Evolutionary conservation across 2,329 filamentous ascomycete species (phyloP), one percentile per base, ranked within the genome.

Genomic region (Colletotrichum noveboracense): DNA sequence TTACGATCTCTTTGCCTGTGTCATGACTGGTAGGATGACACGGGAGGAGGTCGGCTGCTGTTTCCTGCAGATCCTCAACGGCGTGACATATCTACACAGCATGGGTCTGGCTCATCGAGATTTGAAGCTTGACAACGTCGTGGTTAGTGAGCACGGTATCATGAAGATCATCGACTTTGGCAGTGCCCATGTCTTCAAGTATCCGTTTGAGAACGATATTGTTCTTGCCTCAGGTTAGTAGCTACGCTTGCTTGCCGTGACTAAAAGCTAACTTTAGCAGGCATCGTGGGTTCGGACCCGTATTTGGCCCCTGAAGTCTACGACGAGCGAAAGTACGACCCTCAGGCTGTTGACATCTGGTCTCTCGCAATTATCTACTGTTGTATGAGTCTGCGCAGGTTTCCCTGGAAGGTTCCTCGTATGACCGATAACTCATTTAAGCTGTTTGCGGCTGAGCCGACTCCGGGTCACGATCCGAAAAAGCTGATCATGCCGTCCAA

Each of bases 161-260:
- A 98, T 99, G 96, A 99, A 99, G 86, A 94, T 99, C 78, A 99
- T 99, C 81, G 97, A 99, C 84, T 99, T 99, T 85, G 97, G 97
- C 30, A 98, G 96, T 86, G 96, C 97, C 1, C 96, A 97, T 79
- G 96, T 99, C 55, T 99, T 98, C 87, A 93, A 95, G 81, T 99
- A 99, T 88, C 97, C 97, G 0, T 98, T 99, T 81, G 97, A 99
- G 85, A 96, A 93, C 78, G 95, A 95, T 68, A 92, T 96, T 74
- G 95, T 97, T 16, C 88, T 93, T 60, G 94, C 96, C 48, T 93
- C 92, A 83, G 96, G 95, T 97, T 86, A 86, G 93, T 66, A 16
- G 13, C 24, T 43, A 14, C 13, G 34, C 21, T 18, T n/a, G 3
- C 18, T 13, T 7, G 24, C 8, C 18, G 6, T 13, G 58, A 30